These are phyloP conservation scores for Fistulifera pelliculosa DNA, from an alignment of 108 stramenopile species.

Conservation along the genomic window DNA sequence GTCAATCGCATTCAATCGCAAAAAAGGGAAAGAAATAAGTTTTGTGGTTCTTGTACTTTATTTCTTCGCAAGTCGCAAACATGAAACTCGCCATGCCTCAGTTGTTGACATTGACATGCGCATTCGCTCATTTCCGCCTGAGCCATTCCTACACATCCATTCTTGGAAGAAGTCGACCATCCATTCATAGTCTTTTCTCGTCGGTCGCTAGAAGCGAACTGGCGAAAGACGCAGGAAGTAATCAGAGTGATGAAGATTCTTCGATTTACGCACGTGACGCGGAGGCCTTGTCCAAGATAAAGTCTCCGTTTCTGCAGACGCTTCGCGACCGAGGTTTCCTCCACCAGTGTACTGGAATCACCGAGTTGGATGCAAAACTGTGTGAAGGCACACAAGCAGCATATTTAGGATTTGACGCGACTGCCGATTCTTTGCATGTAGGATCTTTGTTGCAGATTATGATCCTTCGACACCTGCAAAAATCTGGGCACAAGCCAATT, in stretches of 20 bases:
- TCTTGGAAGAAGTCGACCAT: no score
- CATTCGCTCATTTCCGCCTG: no score
- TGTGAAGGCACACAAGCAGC: slow-evolving; percentile 32
- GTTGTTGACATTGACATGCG: no score
- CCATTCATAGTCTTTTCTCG: no score
- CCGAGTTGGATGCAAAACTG: slow-evolving; percentile 50
- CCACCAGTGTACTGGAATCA: slow-evolving; percentile 76
- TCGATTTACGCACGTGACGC: slow-evolving; percentile 46
- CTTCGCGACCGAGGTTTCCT: slow-evolving; percentile 84
- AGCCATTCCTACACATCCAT: no score
- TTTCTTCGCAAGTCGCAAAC: no score
- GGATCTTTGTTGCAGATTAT: slow-evolving; percentile 95
- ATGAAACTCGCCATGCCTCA: no score
- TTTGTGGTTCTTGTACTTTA: no score
- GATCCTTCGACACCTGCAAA: slow-evolving; percentile 91
- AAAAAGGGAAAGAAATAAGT: no score
- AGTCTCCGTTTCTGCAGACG: slow-evolving; percentile 64
- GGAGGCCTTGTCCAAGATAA: slow-evolving; percentile 37
- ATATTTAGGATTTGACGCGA: slow-evolving; percentile 98
- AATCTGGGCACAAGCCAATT: slow-evolving; percentile 79
- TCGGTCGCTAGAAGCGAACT: no score
- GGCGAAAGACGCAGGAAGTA: no score
- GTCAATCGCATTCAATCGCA: no score
- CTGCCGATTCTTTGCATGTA: slow-evolving; percentile 95
- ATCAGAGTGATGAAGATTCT: slow-evolving; percentile 11